phyloP scores from a whole-genome alignment of 345 rosid genomes.

The Citrus maxima region DNA sequence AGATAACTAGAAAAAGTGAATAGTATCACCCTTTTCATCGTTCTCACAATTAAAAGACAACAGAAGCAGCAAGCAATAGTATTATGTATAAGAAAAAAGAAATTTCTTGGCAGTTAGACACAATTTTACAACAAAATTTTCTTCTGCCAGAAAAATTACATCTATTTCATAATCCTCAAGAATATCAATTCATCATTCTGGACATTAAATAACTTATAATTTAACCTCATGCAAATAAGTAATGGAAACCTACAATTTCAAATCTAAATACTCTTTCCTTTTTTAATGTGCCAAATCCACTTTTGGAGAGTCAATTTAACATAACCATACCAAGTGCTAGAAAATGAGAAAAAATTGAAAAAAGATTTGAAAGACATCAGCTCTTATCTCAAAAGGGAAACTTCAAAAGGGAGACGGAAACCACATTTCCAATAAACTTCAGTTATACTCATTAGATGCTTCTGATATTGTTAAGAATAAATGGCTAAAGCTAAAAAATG shows the following conservation, averaged over 20 bases:
- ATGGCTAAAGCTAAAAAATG: neutral
- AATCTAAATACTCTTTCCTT: neutral
- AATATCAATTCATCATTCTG: neutral
- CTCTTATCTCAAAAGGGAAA: neutral
- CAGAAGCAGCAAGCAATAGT: neutral
- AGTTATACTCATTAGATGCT: neutral
- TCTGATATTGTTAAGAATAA: neutral
- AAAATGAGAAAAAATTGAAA: neutral
- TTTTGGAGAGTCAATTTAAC: neutral
- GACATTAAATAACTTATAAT: neutral
- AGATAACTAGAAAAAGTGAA: neutral
- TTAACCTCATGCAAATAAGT: neutral
- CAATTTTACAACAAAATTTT: neutral
- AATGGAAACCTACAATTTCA: neutral
- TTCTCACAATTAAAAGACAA: neutral
- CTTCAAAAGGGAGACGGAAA: neutral
- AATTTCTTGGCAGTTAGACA: neutral
- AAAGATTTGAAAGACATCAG: neutral
- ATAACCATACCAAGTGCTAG: neutral
- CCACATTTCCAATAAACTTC: neutral
- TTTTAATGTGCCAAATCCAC: neutral
- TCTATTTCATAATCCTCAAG: neutral
- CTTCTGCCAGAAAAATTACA: neutral
- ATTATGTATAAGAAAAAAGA: too few species aligned
- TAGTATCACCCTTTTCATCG: neutral